Percentiles rank a stretch among this genome's conserved stretches.
phyloP scores from a whole-genome alignment of 176 grass and related monocot genomes.

The Ensete ventricosum region DNA sequence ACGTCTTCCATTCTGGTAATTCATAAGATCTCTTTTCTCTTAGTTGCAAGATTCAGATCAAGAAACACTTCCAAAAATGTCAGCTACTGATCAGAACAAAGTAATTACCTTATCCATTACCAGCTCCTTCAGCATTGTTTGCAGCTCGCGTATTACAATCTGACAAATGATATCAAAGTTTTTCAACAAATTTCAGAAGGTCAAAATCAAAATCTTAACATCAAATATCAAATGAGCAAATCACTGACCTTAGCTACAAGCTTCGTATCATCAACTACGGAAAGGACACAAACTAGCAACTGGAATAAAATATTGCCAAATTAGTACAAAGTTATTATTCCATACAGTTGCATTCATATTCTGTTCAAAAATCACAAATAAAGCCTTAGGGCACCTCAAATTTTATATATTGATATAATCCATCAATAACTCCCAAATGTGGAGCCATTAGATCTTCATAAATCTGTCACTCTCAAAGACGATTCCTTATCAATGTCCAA shows the following conservation, averaged over 20 bases:
- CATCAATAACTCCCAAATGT: not conserved
- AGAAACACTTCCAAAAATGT: not conserved
- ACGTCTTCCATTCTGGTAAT: conserved; percentile 74
- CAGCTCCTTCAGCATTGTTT: conserved; percentile 53
- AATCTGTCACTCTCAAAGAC: not conserved
- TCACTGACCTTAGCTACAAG: conserved; percentile 66
- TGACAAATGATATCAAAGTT: conserved; percentile 25
- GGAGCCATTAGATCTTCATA: not conserved
- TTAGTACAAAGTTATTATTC: conserved; percentile 17
- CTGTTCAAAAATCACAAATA: not conserved
- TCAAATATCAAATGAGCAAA: not conserved
- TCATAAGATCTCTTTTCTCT: conserved; percentile 6
- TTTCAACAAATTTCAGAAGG: not conserved
- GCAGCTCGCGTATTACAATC: conserved; percentile 59
- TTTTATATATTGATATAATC: not conserved
- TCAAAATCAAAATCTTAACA: not conserved
- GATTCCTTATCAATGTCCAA: not conserved
- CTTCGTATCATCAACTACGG: conserved; percentile 89
- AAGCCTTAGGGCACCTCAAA: not conserved
- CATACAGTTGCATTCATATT: not conserved
- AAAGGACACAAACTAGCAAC: conserved; percentile 69
- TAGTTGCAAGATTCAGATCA: not conserved
- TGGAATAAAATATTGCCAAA: conserved; percentile 19
- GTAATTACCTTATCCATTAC: conserved; percentile 73
- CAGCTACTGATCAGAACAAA: conserved; percentile 1